Conservation (phyloP, 306 rosid genomes). For the Medicago ruthenica region DNA sequence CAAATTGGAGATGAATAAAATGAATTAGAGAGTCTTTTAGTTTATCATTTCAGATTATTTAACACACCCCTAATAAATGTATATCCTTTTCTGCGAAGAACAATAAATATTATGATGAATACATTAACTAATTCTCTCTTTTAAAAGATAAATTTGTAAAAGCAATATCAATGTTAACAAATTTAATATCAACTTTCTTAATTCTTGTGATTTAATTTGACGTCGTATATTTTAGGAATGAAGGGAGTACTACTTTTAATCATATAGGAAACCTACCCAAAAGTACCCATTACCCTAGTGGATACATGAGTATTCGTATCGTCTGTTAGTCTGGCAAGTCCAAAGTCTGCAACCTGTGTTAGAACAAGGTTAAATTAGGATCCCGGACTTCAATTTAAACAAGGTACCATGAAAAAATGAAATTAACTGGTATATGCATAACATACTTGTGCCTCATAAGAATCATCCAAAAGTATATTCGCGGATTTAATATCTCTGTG, state of each 20-base stretch:
- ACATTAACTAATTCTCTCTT: no score
- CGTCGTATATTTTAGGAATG: not conserved
- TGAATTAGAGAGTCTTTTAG: slow-evolving; percentile 8
- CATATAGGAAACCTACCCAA: slow-evolving; percentile 71
- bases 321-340: slow-evolving; percentile 49
- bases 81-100: no score
- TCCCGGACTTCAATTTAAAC: slow-evolving; percentile 17
- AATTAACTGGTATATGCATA: slow-evolving; percentile 27
- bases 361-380: slow-evolving; percentile 41
- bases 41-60: slow-evolving; percentile 5
- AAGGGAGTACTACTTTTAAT: not conserved
- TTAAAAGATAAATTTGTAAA: no score
- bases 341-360: slow-evolving; percentile 92
- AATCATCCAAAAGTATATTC: slow-evolving; percentile 84
- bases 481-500: slow-evolving; percentile 95
- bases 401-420: slow-evolving; percentile 1
- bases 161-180: not conserved
- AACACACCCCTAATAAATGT: no score
- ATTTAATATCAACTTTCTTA: not conserved
- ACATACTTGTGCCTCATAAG: slow-evolving; percentile 68
- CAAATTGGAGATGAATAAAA: slow-evolving; percentile 26
- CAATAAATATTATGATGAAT: no score
- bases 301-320: slow-evolving; percentile 84
- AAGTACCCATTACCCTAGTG: slow-evolving; percentile 98
- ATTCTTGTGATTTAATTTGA: not conserved